A percentile compares a stretch with the other conserved stretches of the same genome.
Conservation (phyloP, 2,329 filamentous ascomycete species). For the Claviceps digitariae region DNA sequence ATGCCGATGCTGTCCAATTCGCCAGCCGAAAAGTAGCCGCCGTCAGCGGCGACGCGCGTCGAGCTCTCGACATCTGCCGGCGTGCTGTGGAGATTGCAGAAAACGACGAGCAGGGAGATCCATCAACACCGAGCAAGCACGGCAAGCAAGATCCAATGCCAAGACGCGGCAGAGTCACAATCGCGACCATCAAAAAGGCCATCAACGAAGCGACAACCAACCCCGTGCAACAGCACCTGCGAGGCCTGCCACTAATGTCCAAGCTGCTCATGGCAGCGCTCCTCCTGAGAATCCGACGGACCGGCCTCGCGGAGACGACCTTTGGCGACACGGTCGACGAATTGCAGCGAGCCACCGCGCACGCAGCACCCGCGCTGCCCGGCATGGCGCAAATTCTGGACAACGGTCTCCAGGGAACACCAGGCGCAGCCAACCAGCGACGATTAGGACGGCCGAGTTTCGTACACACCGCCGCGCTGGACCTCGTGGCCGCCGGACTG, state of each 20-base stretch:
- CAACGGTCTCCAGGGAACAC: constrained; percentile 15
- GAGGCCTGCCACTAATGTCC: constrained; percentile 63
- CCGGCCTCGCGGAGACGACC: constrained; percentile 74
- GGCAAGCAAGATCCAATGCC: constrained; percentile 13
- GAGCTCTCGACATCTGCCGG: constrained; percentile 88
- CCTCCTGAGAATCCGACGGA: constrained; percentile 63
- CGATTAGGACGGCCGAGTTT: constrained; percentile 20
- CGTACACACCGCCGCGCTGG: constrained; percentile 61
- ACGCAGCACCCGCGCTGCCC: constrained; percentile 21
- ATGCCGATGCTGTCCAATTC: constrained; percentile 88
- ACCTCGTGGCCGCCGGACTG: constrained; percentile 76
- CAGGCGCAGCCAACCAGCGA: constrained; percentile 13
- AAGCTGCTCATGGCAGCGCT: constrained; percentile 81
- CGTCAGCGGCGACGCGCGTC: constrained; percentile 83
- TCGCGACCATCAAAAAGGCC: constrained; percentile 82
- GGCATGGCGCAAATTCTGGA: constrained; percentile 24
- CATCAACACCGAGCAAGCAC: constrained; percentile 49
- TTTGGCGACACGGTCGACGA: constrained; percentile 86
- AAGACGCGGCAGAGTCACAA: constrained; percentile 56
- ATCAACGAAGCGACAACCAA: constrained; percentile 93
- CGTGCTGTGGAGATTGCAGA: constrained; percentile 93
- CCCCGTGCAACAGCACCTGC: constrained; percentile 79
- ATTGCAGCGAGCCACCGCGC: constrained; percentile 25
- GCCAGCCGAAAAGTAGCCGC: constrained; percentile 93
- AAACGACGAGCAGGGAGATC: constrained; percentile 40